Conservation (phyloP, 2,329 filamentous ascomycete genomes). For the Xylaria sp. region DNA sequence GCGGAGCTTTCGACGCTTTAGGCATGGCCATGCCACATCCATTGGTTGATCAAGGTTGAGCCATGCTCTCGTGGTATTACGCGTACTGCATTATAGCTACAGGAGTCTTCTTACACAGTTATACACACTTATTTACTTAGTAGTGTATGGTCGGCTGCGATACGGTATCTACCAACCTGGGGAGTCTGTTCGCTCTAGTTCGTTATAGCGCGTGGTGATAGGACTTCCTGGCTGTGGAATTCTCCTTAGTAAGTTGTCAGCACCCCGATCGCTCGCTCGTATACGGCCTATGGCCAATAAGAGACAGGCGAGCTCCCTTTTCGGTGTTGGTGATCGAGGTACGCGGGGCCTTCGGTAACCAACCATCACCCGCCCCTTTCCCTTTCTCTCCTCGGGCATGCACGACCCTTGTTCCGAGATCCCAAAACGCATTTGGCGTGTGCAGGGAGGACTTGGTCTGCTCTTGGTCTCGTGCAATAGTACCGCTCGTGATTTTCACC, state of each 20-base stretch:
- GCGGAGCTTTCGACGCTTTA: constrained; percentile 24
- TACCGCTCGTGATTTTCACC: too few relatives aligned
- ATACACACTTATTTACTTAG: too few relatives aligned
- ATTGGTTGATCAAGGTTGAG: constrained; percentile 13
- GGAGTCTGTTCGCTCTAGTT: constrained; percentile 12
- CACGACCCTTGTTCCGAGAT: not conserved
- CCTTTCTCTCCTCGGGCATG: not conserved
- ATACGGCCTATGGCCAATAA: not conserved
- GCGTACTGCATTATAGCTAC: constrained; percentile 7
- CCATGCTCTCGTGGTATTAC: constrained; percentile 19
- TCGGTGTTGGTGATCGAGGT: constrained; percentile 6
- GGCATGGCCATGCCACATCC: constrained; percentile 17
- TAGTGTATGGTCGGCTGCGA: not conserved
- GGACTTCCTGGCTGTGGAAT: constrained; percentile 6
- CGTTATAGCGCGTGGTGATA: not conserved
- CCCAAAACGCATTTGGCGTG: not conserved
- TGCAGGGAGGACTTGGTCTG: not conserved
- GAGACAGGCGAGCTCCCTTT: not conserved
- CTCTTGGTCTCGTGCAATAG: not conserved
- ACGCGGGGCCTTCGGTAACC: not conserved
- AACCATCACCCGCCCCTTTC: not conserved
- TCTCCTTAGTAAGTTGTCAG: constrained; percentile 18
- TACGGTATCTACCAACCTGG: not conserved
- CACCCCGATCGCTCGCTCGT: not conserved
- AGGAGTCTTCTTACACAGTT: too few relatives aligned